Evolutionary conservation across 257 asterid genomes (phyloP), one percentile per base, ranked within the genome.

Genomic region (Nicotiana knightiana): DNA sequence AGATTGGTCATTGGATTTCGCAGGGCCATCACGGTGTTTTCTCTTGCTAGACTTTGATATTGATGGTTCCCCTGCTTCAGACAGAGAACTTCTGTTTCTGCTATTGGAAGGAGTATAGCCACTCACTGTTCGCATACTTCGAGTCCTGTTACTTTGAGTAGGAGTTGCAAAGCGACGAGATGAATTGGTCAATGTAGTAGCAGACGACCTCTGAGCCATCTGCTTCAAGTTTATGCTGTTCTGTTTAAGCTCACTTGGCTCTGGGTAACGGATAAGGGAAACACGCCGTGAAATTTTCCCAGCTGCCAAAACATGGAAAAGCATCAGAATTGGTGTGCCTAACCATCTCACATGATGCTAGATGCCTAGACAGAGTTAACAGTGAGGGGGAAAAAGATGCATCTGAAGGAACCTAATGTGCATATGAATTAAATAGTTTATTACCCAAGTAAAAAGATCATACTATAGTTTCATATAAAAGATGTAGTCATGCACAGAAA

Each of bases 231-330:
- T 4, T 84, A 76, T 81, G 85, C 51, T 89, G 83, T 65, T 75
- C 82, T 65, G 68, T 48, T 75, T 85, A 55, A 90, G 62, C 83
- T 91, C 95, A 76, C 87, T 79, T 9, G 93, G 91, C 35, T 92
- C 97, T 0, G 97, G 94, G 84, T 91, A 92, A 85, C 87, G 93
- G 83, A 91, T 68, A 59, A 93, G 83, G 71, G 94, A 90, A 51
- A 91, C 90, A 13, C 80, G 89, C 30, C 88, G 86, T 1, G 97
- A 87, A 75, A 93, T 91, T 89, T 88, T 92, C 62, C 98, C 98
- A 84, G 86, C 98, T 93, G 91, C 75, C 28, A 78, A 54, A 77
- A 83, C 51, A 35, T 30, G 81, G 67, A 39, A 81, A 79, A 71
- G 67, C 18, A 53, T 75, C 43, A 75, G 16, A 13, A 48, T 48